A percentile compares a stretch with the other conserved stretches of the same genome.
Conservation (phyloP, 2,329 filamentous ascomycete species). For the Hypoxylon rubiginosum region DNA sequence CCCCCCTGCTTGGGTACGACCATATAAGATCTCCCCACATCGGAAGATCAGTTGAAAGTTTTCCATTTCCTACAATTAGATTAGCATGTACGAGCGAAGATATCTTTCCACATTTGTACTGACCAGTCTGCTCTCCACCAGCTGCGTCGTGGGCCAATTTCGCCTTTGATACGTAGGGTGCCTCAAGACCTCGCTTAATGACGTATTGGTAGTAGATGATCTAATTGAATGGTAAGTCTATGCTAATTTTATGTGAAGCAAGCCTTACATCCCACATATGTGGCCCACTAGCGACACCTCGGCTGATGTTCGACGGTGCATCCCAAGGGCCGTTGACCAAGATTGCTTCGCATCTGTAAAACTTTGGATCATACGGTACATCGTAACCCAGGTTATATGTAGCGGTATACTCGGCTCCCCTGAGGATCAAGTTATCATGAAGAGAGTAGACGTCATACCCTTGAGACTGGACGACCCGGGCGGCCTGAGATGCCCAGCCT, state of each 20-base stretch:
- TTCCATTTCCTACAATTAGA: conserved; percentile 1
- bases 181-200: conserved; percentile 44
- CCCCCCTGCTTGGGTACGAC: conserved; percentile 41
- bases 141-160: conserved; percentile 32
- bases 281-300: conserved; percentile 38
- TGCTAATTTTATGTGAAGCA: conserved; percentile 3
- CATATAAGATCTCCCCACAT: conserved; percentile 53
- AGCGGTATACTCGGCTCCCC: conserved; percentile 56
- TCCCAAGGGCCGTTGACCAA: conserved; percentile 57
- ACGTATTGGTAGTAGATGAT: conserved; percentile 54
- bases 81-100: background rate
- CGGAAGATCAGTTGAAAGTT: conserved; percentile 37
- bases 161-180: conserved; percentile 35
- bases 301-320: conserved; percentile 47
- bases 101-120: background rate
- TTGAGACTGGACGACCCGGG: conserved; percentile 53
- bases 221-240: conserved; percentile 33
- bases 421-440: conserved; percentile 52
- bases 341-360: conserved; percentile 56
- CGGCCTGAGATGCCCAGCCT: conserved; percentile 54
- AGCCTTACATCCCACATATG: conserved; percentile 37
- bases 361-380: conserved; percentile 54
- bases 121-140: conserved; percentile 19
- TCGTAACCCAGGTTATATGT: conserved; percentile 55
- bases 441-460: conserved; percentile 53